Evolutionary conservation across 2,329 filamentous ascomycete species (phyloP).

Genomic region (Stagonosporopsis chrysanthemi): DNA sequence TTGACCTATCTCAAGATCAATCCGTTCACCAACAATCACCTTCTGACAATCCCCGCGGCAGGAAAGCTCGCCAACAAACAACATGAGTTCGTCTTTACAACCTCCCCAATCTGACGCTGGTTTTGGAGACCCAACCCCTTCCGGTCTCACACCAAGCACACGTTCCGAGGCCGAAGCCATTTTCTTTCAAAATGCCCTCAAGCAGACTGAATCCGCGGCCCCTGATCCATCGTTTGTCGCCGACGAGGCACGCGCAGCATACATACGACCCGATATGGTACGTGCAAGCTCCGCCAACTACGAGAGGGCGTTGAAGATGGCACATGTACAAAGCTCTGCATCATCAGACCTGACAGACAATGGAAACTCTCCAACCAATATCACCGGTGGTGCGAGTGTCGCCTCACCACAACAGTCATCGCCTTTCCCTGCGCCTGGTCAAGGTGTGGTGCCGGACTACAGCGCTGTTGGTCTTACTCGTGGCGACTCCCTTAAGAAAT

Average conservation of each 20-base stretch:
- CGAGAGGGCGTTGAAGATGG: conserved; percentile 35
- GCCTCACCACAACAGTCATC: conserved; percentile 27
- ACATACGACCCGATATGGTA: conserved; percentile 32
- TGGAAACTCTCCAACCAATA: conserved; percentile 19
- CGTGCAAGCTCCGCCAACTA: conserved; percentile 45
- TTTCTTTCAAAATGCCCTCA: conserved; percentile 38
- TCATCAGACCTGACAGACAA: conserved; percentile 35
- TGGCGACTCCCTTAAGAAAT: conserved; percentile 40
- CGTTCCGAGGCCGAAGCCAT: conserved; percentile 47
- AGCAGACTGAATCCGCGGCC: conserved; percentile 48
- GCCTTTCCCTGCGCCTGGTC: conserved; percentile 38
- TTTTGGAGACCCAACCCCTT: conserved; percentile 40
- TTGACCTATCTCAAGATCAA: background rate
- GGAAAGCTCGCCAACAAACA: background rate
- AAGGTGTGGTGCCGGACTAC: conserved; percentile 46
- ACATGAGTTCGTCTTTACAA: conserved; percentile 29
- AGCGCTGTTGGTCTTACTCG: conserved; percentile 33
- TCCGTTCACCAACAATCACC: background rate
- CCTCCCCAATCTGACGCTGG: conserved; percentile 29
- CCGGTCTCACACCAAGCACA: conserved; percentile 46
- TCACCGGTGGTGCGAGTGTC: conserved; percentile 19
- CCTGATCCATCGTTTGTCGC: conserved; percentile 33
- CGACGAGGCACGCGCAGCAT: conserved; percentile 40
- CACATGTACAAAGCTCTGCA: conserved; percentile 30
- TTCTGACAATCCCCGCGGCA: background rate